A percentile compares a stretch with the other conserved stretches of the same genome.
phyloP scores from a whole-genome alignment of 2,329 filamentous ascomycete species.

The Hymenoscyphus infarciens region DNA sequence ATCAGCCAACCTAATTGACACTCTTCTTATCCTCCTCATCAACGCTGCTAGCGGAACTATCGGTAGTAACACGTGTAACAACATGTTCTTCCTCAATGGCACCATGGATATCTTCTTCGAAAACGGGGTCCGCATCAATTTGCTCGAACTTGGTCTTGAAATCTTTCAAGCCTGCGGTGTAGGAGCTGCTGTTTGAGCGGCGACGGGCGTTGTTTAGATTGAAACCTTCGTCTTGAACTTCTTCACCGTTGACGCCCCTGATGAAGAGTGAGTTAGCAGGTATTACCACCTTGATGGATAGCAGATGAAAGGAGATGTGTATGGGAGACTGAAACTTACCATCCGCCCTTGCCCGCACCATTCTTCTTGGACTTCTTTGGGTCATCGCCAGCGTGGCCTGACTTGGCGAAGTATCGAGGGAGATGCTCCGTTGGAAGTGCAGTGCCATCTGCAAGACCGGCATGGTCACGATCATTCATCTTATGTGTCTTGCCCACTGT shows the following conservation, averaged over 20 bases:
- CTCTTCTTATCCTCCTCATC: constrained; percentile 43
- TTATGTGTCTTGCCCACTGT: constrained; percentile 98
- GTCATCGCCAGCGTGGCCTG: constrained; percentile 74
- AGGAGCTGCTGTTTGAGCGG: constrained; percentile 84
- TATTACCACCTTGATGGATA: neutral
- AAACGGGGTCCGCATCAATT: constrained; percentile 84
- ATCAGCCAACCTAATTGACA: constrained; percentile 16
- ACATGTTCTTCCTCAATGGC: constrained; percentile 37
- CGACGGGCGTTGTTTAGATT: constrained; percentile 82
- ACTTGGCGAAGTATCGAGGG: constrained; percentile 91
- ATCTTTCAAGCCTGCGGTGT: constrained; percentile 65
- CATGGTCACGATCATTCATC: constrained; percentile 85
- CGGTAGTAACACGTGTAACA: constrained; percentile 33
- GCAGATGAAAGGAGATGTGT: neutral
- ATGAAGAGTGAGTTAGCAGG: constrained; percentile 23
- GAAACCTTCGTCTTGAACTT: constrained; percentile 80
- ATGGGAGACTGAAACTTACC: constrained; percentile 55
- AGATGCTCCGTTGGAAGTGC: constrained; percentile 64
- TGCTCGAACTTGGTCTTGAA: constrained; percentile 98
- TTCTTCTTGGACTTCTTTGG: constrained; percentile 98
- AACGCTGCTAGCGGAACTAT: constrained; percentile 33
- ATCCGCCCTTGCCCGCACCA: constrained; percentile 88
- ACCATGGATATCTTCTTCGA: constrained; percentile 82
- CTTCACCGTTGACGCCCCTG: constrained; percentile 82
- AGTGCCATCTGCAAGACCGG: constrained; percentile 69